Evolutionary conservation across 306 rosid species (phyloP), one percentile per base, ranked within the genome.

Genomic region (Geum urbanum): DNA sequence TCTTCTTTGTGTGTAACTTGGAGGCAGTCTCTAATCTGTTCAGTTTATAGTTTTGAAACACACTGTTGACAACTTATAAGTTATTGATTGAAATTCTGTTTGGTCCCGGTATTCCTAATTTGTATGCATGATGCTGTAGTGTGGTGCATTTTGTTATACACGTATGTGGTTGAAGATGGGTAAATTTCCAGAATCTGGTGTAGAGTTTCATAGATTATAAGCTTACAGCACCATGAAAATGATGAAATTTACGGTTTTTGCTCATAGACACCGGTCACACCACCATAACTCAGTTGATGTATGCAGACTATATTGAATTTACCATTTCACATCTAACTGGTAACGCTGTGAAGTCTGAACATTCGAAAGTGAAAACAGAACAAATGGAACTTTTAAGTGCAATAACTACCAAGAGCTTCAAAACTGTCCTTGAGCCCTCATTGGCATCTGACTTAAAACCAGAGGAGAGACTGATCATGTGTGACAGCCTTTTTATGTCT

Each of bases 381-480:
- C 37, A 32, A 20, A 11, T 22, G 61, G 39, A 22, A 8, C 15
- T 12, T 12, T 57, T 24, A 57, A 60, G 22, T 37, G 4, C 3
- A 60, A 37, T 13, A 22, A 37, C 65, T 12, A 60, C 15, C 12
- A 60, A 12, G 16, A 60, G 46, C 46, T 3, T 5, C 59, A 8
- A 7, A 39, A 44, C 40, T n/a, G 39, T 35, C 8, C 24, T 13
- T 52, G 37, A 32, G 37, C 2, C 39, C 48, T 47, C 37, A 0
- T 52, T 18, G 55, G 15, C 44, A 15, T 67, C 11, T 35, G 71
- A 67, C 71, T 10, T 14, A 18, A 40, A 39, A 44, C 50, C 14
- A 12, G 51, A 68, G 11, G 50, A 56, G 50, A 56, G 24, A 20
- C 64, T 41, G 57, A 14, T 69, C 96, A 82, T 80, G 89, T 89